phyloP scores from a whole-genome alignment of 2,329 filamentous ascomycete genomes.

The Phaeosphaeriaceae sp. region DNA sequence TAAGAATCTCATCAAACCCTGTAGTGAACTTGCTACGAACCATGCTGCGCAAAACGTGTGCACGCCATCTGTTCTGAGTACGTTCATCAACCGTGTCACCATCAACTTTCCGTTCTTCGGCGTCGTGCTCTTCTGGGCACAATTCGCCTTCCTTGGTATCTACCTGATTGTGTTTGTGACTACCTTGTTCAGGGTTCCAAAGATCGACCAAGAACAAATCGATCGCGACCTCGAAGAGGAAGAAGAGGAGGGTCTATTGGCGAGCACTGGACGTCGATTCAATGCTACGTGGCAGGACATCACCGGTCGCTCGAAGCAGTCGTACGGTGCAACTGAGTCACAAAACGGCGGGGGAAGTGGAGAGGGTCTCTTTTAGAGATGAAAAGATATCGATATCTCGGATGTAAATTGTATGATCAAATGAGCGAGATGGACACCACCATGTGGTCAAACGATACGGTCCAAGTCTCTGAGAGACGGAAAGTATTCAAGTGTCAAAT shows the following conservation, averaged over 20 bases:
- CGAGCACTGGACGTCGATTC: conserved; percentile 80
- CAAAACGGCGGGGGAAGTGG: conserved; percentile 27
- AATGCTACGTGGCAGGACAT: conserved; percentile 90
- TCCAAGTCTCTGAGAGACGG: too few species aligned
- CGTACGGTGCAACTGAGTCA: conserved; percentile 39
- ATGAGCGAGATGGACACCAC: background rate
- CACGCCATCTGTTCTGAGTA: conserved; percentile 89
- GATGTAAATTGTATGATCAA: conserved; percentile 1
- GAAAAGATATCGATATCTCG: background rate
- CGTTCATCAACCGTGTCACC: conserved; percentile 89
- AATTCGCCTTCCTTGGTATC: conserved; percentile 85
- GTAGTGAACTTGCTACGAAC: conserved; percentile 76
- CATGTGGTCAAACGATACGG: too few species aligned
- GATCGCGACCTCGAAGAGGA: conserved; percentile 91
- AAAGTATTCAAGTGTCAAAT: too few species aligned
- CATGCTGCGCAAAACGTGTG: conserved; percentile 79
- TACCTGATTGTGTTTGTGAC: conserved; percentile 83
- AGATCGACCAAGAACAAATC: conserved; percentile 74
- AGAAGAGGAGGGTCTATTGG: conserved; percentile 90
- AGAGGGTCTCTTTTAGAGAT: conserved; percentile 6
- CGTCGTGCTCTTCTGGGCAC: conserved; percentile 91
- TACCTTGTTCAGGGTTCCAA: conserved; percentile 79
- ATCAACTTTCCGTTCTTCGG: conserved; percentile 97
- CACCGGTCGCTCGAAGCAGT: conserved; percentile 61
- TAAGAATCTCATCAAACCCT: conserved; percentile 75